These are phyloP conservation scores for Kwoniella newhampshirensis DNA, from an alignment of 768 basidiomycete genomes.

Conservation along the genomic window DNA sequence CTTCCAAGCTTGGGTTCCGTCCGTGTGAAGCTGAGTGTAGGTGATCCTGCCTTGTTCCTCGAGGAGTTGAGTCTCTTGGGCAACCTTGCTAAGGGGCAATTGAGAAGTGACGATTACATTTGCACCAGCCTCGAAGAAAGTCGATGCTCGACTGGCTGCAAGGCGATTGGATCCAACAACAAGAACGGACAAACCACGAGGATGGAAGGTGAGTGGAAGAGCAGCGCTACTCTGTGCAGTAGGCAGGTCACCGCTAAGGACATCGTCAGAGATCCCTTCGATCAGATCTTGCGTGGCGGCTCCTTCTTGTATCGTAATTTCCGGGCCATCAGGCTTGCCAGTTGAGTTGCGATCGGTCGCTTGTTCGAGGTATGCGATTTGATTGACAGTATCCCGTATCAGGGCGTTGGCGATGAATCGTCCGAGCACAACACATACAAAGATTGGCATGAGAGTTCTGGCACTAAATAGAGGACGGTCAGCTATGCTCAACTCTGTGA, in stretches of 20 bases:
- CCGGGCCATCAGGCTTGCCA: background rate
- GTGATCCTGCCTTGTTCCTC: slow-evolving; percentile 60
- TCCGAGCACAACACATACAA: slow-evolving; percentile 65
- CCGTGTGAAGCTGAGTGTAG: slow-evolving; percentile 53
- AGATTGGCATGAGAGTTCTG: slow-evolving; percentile 72
- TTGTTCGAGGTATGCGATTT: slow-evolving; percentile 36
- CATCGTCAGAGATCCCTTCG: background rate
- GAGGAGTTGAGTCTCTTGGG: slow-evolving; percentile 72
- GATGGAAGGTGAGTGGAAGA: slow-evolving; percentile 50
- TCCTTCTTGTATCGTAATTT: background rate
- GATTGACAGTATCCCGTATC: slow-evolving; percentile 30
- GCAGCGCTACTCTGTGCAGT: slow-evolving; percentile 26
- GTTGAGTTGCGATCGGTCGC: background rate
- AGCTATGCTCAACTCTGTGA: too few species aligned
- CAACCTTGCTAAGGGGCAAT: slow-evolving; percentile 59
- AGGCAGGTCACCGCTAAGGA: background rate
- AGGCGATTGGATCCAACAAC: slow-evolving; percentile 76
- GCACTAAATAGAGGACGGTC: slow-evolving; percentile 58
- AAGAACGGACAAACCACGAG: slow-evolving; percentile 56
- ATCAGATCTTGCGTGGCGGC: slow-evolving; percentile 3
- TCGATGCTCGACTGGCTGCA: slow-evolving; percentile 78
- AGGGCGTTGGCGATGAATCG: slow-evolving; percentile 61
- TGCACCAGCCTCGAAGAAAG: slow-evolving; percentile 77
- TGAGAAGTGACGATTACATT: slow-evolving; percentile 63
- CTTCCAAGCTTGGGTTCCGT: slow-evolving; percentile 56